Percentiles rank a stretch among this genome's conserved stretches.
Evolutionary conservation across 1,284 basidiomycete genomes (phyloP).

Genomic region (Wallemia hederae): DNA sequence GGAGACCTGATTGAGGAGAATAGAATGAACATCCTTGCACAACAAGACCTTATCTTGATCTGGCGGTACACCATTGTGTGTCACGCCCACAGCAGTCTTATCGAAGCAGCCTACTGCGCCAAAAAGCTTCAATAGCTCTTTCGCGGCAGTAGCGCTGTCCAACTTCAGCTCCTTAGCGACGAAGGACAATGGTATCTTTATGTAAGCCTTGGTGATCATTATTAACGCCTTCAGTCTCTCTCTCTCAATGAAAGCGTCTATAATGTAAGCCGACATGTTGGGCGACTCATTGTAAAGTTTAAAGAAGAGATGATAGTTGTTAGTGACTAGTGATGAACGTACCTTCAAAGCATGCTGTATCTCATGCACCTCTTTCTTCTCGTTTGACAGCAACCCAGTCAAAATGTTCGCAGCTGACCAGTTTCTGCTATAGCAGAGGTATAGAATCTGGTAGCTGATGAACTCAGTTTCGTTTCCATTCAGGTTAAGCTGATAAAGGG

Average conservation of each 20-base stretch:
- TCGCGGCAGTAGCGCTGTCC: not conserved
- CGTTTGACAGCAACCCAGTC: constrained; percentile 75
- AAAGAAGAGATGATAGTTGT: constrained; percentile 84
- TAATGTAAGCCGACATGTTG: constrained; percentile 95
- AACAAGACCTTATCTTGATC: not conserved
- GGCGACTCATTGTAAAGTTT: constrained; percentile 54
- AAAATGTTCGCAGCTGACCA: constrained; percentile 74
- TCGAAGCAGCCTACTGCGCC: not conserved
- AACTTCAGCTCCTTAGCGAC: not conserved
- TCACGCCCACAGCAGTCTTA: not conserved
- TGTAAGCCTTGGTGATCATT: constrained; percentile 73
- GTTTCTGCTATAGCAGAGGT: constrained; percentile 79
- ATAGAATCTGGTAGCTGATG: constrained; percentile 85
- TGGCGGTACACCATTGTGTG: not conserved
- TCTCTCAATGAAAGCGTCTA: constrained; percentile 90
- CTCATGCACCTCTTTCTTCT: constrained; percentile 47
- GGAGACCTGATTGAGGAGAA: not conserved
- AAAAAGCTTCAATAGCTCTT: not conserved
- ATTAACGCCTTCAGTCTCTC: constrained; percentile 65
- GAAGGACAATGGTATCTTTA: constrained; percentile 6
- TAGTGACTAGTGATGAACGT: constrained; percentile 59
- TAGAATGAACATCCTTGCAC: not conserved
- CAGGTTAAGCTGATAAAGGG: constrained; percentile 73
- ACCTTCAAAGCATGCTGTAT: constrained; percentile 72
- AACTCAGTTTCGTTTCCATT: constrained; percentile 79